A percentile compares a stretch with the other conserved stretches of the same genome.
Evolutionary conservation across 2,329 filamentous ascomycete species (phyloP).

Genomic region (Epichloe sp.): DNA sequence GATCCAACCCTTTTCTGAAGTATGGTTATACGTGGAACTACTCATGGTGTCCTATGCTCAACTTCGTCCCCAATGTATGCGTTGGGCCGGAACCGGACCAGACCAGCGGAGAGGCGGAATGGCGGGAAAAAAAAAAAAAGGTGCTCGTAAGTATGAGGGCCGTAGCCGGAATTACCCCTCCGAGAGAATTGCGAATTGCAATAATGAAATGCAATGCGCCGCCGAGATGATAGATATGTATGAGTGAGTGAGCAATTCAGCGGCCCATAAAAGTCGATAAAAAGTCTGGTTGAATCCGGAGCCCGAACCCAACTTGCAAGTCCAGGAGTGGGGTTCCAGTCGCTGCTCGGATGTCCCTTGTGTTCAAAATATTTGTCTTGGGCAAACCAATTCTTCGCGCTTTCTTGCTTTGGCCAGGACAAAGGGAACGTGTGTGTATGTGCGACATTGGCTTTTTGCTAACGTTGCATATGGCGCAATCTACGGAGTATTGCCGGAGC

Average conservation of each 20-base stretch:
- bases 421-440: too few relatives aligned
- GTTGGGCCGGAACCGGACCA: conserved; percentile 1
- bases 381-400: too few relatives aligned
- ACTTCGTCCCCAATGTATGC: neutral
- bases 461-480: too few relatives aligned
- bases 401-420: too few relatives aligned
- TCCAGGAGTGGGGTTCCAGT: neutral
- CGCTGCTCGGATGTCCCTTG: too few relatives aligned
- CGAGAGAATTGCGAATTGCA: neutral
- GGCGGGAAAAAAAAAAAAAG: neutral
- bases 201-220: neutral
- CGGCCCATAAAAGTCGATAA: neutral
- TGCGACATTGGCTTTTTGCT: too few relatives aligned
- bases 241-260: conserved; percentile 2
- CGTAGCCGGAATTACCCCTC: neutral
- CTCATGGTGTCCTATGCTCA: conserved; percentile 15
- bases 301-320: neutral
- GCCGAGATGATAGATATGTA: neutral
- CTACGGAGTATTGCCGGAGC: too few relatives aligned
- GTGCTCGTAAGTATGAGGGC: neutral
- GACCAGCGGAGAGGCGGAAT: neutral
- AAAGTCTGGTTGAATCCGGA: neutral
- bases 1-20: conserved; percentile 50
- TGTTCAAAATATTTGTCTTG: too few relatives aligned
- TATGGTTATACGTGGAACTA: conserved; percentile 21